Evolutionary conservation across 2,329 filamentous ascomycete species (phyloP), one percentile per base, ranked within the genome.

Genomic region (Epichloe amarillans): DNA sequence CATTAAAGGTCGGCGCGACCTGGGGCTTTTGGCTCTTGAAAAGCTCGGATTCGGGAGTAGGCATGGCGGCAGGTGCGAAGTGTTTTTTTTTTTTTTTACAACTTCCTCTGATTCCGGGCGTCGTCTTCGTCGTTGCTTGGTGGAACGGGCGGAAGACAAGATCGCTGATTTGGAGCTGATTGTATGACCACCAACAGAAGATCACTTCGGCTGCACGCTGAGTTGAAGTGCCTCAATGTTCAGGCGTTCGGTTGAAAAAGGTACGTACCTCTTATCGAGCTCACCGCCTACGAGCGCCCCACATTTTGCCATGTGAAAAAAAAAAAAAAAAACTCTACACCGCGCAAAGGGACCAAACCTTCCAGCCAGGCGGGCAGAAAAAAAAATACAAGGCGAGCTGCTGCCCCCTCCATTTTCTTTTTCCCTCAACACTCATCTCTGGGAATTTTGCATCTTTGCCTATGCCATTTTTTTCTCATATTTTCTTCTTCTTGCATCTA

Each of bases 1-100:
- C 87, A 62, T 89, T 86, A 68, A 93, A 93, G 53, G 84, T 89
- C 37, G 87, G 84, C 55, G 86, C 76, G 52, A 93, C 88, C 56
- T 77, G 82, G 54, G 88, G 87, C 76, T 93, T 93, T 72, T 86
- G 84, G 59, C 84, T 84, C 70, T 88, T 80, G 74, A 91, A 93
- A 64, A 80, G 76, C 61, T 77, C 82, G 63, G 87, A 91, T 69
- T 93, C 86, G 67, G 87, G 85, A 23, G 85, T 91, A 61, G 87
- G 87, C 83, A 91, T 91, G 58, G 63, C 70, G 60, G 35, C 50
- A 50, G 49, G 54, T 50, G 39, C 19, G 14, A 44, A 50, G 47
- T n/a, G n/a, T 50, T 55, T 52, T 45, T 43, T 40, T 41, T 45
- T 42, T 21, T 21, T 21, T 21, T 39, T 11, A 19, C 12, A n/a